Evolutionary conservation across 352 stramenopile genomes (phyloP), one percentile per base, ranked within the genome.

Genomic region (Globisporangium heterothallicum): DNA sequence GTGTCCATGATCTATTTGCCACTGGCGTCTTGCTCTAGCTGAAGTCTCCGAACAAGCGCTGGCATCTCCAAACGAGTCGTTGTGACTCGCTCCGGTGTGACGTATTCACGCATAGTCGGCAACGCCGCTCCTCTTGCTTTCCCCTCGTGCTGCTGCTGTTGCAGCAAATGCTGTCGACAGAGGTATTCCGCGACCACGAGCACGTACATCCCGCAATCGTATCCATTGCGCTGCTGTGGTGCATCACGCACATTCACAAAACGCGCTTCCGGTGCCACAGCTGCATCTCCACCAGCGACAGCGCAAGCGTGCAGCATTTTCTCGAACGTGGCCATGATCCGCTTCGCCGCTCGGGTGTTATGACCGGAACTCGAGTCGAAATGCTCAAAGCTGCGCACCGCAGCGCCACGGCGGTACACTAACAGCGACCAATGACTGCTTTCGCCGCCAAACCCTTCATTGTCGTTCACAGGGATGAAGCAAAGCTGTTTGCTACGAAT

Each of bases 191-290:
- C 76, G 30, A 78, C 48, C 1, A 82, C 32, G 36, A 91, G 68
- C 50, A 89, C 80, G 53, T 87, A 92, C 69, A 92, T 72, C 29
- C 83, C 83, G 54, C 83, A 94, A 57, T 94, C 80, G 59, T 83
- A 89, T 19, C 77, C 70, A 47, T 94, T 94, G 32, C 59, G 56
- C 49, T 94, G 83, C 66, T 94, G 83, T 25, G 80, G 74, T 16
- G 67, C 53, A 9, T 82, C 60, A 7, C 14, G 44, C 19, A 67
- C 65, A 21, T 76, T 70, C 47, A 60, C 45, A 24, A 83, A 53
- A 27, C 38, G 14, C 26, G 38, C 46, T 2, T 32, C n/a, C 3
- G n/a, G n/a, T n/a, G 34, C 14, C 26, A n/a, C 21, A 18, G 16
- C 6, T 35, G 18, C 25, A 19, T 3, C 14, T 18, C 9, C 10